Conservation (phyloP, 257 asterid species). For the Salvia rosmarinus region DNA sequence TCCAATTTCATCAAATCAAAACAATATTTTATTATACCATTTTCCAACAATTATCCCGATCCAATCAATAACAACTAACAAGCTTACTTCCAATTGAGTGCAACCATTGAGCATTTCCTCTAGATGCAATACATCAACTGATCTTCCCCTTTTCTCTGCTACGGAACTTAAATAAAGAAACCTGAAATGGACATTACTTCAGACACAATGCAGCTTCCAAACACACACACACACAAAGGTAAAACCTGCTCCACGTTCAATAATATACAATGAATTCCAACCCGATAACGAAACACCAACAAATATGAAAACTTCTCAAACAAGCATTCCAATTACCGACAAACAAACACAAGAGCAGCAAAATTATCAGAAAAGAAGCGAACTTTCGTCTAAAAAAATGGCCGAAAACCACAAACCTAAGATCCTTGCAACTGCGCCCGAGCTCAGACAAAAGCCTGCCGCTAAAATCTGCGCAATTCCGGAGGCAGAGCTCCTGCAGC, state of each 20-base stretch:
- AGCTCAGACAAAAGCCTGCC: conserved; percentile 72
- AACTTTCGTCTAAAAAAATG: conserved; percentile 1
- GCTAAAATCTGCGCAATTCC: conserved; percentile 75
- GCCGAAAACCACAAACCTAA: conserved; percentile 54
- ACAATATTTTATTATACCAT: conserved; percentile 1
- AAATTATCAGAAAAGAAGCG: conserved; percentile 14
- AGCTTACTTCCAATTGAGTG: conserved; percentile 92
- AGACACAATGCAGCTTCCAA: conserved; percentile 27
- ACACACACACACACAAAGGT: conserved; percentile 1
- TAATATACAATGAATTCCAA: conserved; percentile 4
- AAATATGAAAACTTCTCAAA: conserved; percentile 21
- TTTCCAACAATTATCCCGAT: conserved; percentile 13
- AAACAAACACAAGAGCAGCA: conserved; percentile 17
- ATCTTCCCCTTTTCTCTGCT: conserved; percentile 84
- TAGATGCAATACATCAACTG: conserved; percentile 78
- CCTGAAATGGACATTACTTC: conserved; percentile 51
- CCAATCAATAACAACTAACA: conserved; percentile 32
- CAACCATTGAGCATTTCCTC: conserved; percentile 92
- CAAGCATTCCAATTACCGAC: neutral
- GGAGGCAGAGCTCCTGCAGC: conserved; percentile 72
- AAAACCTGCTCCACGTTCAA: too few species aligned
- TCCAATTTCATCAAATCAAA: conserved; percentile 14
- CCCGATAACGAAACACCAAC: conserved; percentile 18
- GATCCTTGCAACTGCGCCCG: conserved; percentile 72
- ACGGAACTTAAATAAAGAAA: conserved; percentile 84